Evolutionary conservation across 305 asterid genomes (phyloP).

Genomic region (Fraxinus albicans): DNA sequence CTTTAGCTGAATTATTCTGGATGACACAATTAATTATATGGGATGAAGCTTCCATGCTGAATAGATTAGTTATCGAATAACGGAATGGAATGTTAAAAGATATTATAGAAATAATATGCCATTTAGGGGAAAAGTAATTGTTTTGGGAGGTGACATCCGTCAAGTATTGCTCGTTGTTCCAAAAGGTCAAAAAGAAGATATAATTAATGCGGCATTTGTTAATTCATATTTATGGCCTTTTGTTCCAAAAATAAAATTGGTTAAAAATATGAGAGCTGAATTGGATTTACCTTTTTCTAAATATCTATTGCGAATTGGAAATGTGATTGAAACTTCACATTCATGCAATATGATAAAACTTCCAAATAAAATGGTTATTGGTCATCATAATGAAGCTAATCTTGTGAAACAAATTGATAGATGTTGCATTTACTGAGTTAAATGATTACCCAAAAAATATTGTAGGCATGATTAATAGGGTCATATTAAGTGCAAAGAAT

Average conservation of each 20-base stretch:
- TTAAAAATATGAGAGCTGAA: background rate
- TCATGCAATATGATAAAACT: background rate
- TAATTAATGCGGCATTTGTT: background rate
- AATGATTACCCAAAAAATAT: background rate
- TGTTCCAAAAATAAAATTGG: background rate
- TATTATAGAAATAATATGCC: background rate
- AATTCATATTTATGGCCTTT: background rate
- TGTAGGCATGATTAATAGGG: background rate
- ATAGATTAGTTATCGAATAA: background rate
- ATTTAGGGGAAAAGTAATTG: background rate
- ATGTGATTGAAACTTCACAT: background rate
- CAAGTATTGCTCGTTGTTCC: background rate
- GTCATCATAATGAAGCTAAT: background rate
- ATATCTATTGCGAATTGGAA: background rate
- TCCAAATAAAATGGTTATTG: background rate
- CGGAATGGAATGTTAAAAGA: background rate
- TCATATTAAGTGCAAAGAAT: background rate
- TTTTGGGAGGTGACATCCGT: background rate
- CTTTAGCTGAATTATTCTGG: background rate
- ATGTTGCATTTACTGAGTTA: background rate
- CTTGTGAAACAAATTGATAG: background rate
- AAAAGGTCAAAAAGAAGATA: background rate
- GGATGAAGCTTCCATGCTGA: conserved; percentile 10
- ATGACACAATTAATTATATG: background rate
- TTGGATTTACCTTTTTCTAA: background rate